Base-by-base conservation (phyloP, 1,284 basidiomycete species). In the Ustilago vetiveriae region DNA sequence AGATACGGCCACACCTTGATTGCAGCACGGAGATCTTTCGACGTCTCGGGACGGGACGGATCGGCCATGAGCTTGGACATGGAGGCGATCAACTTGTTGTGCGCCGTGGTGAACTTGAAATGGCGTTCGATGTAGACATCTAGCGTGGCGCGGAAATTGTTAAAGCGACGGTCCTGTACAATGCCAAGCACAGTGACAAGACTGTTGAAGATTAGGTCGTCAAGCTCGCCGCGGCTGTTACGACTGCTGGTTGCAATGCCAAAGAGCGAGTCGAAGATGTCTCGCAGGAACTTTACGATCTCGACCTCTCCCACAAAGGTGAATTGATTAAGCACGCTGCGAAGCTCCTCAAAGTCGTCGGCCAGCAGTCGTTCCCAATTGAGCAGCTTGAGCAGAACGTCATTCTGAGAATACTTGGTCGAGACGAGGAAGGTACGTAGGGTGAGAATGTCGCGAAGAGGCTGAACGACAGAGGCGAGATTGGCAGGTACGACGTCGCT, bases 1-100 rank as follows among this genome's bases (percentile, higher is more conserved):
- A 98, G 88, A 78, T 95, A 93, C 75, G 94, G 90, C 92, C 94
- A 96, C 19, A 98, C 94, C 82, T 97, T 97, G 72, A 98, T 86
- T 13, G 93, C 90, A 1, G 92, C 88, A 33, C 94, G 89, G 49
- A 97, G 86, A 16, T 88, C 86, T 21, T 90, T 89, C 0, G 90
- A 92, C 3, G 87, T 88, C 27, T 94, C 92, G 10, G 86, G 85
- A 7, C 88, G 86, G 0, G 88, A 87, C 0, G 92, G 92, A 60
- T 90, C 88, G 22, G 85, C 85, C 47, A 97, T 86, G 6, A 97
- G 87, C 17, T 88, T 86, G 77, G 92, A 90, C 90, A 97, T 91
- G 6, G 92, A 91, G 2, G 68, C 55, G 29, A 79, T 75, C 36
- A 78, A 37, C 42, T 75, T 67, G 44, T 72, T 63, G 58, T 79